A percentile compares a stretch with the other conserved stretches of the same genome.
These are phyloP conservation scores for Sporisorium scitamineum DNA, from an alignment of 1,284 basidiomycete genomes.

Conservation along the genomic window DNA sequence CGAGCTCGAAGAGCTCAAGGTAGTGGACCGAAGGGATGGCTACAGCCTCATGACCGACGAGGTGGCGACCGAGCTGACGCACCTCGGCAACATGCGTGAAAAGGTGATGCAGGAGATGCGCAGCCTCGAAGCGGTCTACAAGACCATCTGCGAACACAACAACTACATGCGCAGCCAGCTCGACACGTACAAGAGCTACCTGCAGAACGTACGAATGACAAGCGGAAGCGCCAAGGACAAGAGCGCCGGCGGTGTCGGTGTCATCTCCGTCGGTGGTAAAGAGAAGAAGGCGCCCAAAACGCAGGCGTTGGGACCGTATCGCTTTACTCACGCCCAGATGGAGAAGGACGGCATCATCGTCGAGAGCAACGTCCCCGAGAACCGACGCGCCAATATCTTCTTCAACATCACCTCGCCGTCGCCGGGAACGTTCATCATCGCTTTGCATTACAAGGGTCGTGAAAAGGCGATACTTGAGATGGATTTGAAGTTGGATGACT, in stretches of 20 bases:
- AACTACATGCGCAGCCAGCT: slow-evolving; percentile 94
- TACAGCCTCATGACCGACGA: slow-evolving; percentile 97
- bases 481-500: slow-evolving; percentile 99
- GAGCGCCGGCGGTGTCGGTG: slow-evolving; percentile 85
- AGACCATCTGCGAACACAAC: slow-evolving; percentile 99
- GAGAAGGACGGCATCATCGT: slow-evolving; percentile 99
- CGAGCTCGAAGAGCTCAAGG: slow-evolving; percentile 89
- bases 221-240: slow-evolving; percentile 69
- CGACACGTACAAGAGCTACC: slow-evolving; percentile 99
- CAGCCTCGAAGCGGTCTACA: slow-evolving; percentile 93
- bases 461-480: slow-evolving; percentile 99
- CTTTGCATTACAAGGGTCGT: slow-evolving; percentile 97
- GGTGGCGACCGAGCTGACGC: slow-evolving; percentile 91
- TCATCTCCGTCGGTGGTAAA: slow-evolving; percentile 94
- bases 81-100: slow-evolving; percentile 94
- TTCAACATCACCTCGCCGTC: slow-evolving; percentile 98
- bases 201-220: slow-evolving; percentile 94
- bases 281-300: slow-evolving; percentile 91
- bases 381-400: slow-evolving; percentile 91
- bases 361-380: slow-evolving; percentile 97
- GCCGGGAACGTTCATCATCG: slow-evolving; percentile 98
- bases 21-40: slow-evolving; percentile 84
- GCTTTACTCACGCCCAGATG: slow-evolving; percentile 95
- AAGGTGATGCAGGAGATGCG: slow-evolving; percentile 94
- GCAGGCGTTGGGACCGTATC: slow-evolving; percentile 91